Evolutionary conservation across 2,329 filamentous ascomycete species (phyloP), one percentile per base, ranked within the genome.

Genomic region (Pseudogymnoascus sp.): DNA sequence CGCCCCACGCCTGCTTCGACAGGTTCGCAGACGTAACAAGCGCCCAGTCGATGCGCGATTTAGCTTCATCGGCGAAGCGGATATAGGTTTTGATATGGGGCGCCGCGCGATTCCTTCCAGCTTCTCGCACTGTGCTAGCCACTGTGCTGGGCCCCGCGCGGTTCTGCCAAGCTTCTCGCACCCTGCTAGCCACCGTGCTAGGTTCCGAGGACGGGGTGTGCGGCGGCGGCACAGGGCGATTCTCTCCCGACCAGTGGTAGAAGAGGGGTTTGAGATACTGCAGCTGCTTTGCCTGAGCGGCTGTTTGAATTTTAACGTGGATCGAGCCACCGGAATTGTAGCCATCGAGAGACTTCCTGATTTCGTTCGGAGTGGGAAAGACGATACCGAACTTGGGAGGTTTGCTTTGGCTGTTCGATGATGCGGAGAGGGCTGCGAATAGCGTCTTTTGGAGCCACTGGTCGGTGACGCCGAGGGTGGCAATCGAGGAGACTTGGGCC

Each of bases 31-130:
- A 95, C 0, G 91, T 96, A 1, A 96, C 73, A 67, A 96, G 79
- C 1, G 90, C 91, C 93, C 92, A 96, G 71, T 95, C 89, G 40
- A 96, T 86, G 0, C 76, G 74, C 1, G 70, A 72, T 16, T 77
- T 71, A 6, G 10, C 60, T 18, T 45, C 31, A 61, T 73, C 68
- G 62, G 77, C 75, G 68, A 81, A 92, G 4, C 89, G 84, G 51
- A 93, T 86, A 70, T 95, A 96, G 0, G 91, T 96, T 74, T 96
- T 96, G 72, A 96, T 89, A 69, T 96, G 92, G 0, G 92, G 92
- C 0, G 91, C 90, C 16, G 91, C 91, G 31, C 85, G 80, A 59
- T 83, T 79, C 62, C 89, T 80, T 1, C 87, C 86, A 7, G 84
- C 83, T 65, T 88, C 79, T 5, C 71, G 71, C 1, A 73, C 61